A percentile compares a stretch with the other conserved stretches of the same genome.
Evolutionary conservation across 208 protist genomes (phyloP).

Genomic region (Angomonas desouzai): DNA sequence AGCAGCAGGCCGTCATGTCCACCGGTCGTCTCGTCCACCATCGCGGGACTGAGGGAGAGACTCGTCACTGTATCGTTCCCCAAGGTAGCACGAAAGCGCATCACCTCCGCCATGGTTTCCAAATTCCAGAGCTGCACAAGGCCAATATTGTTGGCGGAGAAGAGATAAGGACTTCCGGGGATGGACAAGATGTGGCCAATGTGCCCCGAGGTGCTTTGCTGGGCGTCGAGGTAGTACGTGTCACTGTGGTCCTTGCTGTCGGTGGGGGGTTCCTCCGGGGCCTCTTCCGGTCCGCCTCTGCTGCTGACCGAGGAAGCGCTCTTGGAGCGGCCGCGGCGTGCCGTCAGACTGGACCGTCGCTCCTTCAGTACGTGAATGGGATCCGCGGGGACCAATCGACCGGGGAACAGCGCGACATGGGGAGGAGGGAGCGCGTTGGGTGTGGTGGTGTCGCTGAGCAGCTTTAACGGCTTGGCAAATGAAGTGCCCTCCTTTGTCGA

Average conservation of each 20-base stretch:
- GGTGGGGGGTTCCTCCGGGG: not conserved
- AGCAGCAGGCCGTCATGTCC: constrained; percentile 19
- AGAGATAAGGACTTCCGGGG: constrained; percentile 33
- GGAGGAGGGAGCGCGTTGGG: not conserved
- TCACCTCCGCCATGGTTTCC: constrained; percentile 42
- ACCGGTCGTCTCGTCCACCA: not conserved
- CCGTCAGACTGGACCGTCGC: not conserved
- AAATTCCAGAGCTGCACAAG: constrained; percentile 83
- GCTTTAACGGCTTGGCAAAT: constrained; percentile 37
- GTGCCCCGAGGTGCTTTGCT: constrained; percentile 31
- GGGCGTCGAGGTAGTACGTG: constrained; percentile 21
- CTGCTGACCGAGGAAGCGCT: not conserved
- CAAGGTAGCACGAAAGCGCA: constrained; percentile 60
- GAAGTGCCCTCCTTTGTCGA: constrained; percentile 40
- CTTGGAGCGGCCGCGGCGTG: constrained; percentile 3
- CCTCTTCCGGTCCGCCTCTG: not conserved
- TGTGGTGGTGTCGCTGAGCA: constrained; percentile 31
- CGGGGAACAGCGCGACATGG: constrained; percentile 8
- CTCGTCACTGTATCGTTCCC: constrained; percentile 52
- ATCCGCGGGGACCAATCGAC: constrained; percentile 13
- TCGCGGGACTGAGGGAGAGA: constrained; percentile 27
- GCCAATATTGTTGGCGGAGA: constrained; percentile 71
- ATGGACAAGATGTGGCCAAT: constrained; percentile 38
- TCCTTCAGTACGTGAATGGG: not conserved
- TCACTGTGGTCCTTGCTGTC: not conserved